A percentile compares a stretch with the other conserved stretches of the same genome.
These are phyloP conservation scores for Escovopsis sp. DNA, from an alignment of 2,329 filamentous ascomycete species.

Conservation along the genomic window DNA sequence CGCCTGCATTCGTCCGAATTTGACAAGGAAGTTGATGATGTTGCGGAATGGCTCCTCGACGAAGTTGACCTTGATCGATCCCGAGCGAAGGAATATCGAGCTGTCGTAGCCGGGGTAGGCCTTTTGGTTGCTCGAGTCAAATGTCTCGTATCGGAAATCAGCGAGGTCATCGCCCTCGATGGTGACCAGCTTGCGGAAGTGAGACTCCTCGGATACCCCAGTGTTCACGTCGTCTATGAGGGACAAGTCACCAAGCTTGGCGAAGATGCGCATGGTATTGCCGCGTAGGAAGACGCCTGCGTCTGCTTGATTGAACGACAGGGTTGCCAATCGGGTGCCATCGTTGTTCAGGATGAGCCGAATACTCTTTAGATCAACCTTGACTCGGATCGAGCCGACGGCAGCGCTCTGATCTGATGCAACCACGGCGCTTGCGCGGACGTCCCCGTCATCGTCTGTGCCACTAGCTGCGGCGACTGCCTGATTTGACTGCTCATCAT, in stretches of 20 bases:
- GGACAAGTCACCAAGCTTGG: slow-evolving; percentile 73
- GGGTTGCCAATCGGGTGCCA: slow-evolving; percentile 80
- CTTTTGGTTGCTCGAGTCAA: slow-evolving; percentile 54
- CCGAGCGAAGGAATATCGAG: slow-evolving; percentile 76
- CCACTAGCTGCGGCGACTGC: slow-evolving; percentile 20
- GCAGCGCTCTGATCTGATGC: slow-evolving; percentile 24
- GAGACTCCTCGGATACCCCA: slow-evolving; percentile 68
- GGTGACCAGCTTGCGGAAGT: slow-evolving; percentile 73
- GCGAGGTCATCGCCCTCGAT: slow-evolving; percentile 93
- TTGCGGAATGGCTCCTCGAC: slow-evolving; percentile 94
- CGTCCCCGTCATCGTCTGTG: slow-evolving; percentile 17
- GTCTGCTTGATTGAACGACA: slow-evolving; percentile 85
- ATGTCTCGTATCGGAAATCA: slow-evolving; percentile 96
- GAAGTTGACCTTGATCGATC: slow-evolving; percentile 94
- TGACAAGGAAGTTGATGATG: slow-evolving; percentile 94
- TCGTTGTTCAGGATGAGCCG: slow-evolving; percentile 94
- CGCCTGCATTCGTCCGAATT: slow-evolving; percentile 99
- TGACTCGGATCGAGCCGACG: slow-evolving; percentile 74
- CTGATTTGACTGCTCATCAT: slow-evolving; percentile 23
- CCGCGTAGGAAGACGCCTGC: slow-evolving; percentile 79
- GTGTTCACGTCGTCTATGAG: slow-evolving; percentile 89
- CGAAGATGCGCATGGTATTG: slow-evolving; percentile 74
- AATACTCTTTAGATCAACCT: slow-evolving; percentile 86
- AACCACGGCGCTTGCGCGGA: slow-evolving; percentile 19
- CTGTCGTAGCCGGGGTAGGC: slow-evolving; percentile 91